Conservation (phyloP, 176 grass and related monocot genomes). For the Ensete ventricosum region DNA sequence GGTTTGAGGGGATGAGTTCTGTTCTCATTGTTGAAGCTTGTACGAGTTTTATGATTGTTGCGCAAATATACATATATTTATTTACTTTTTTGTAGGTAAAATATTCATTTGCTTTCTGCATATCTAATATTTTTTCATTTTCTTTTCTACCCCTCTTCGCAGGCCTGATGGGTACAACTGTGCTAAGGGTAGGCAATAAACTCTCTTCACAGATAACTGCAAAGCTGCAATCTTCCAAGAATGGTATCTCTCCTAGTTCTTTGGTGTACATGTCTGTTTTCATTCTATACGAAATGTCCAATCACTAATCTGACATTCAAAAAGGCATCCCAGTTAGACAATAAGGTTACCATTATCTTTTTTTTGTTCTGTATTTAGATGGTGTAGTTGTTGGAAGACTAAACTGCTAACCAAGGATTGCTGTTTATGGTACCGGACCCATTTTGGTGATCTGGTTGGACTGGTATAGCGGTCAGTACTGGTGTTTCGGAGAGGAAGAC, state of each 20-base stretch:
- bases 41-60: neutral
- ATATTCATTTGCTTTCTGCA: neutral
- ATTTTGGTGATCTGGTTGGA: too few relatives aligned
- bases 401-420: too few relatives aligned
- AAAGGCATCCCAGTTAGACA: neutral
- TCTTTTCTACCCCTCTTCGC: neutral
- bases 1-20: too few relatives aligned
- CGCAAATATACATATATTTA: neutral
- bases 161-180: slow-evolving; percentile 18
- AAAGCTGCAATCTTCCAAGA: slow-evolving; percentile 23
- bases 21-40: too few relatives aligned
- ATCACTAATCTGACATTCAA: neutral
- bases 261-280: neutral
- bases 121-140: neutral
- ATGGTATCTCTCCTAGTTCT: slow-evolving; percentile 4
- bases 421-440: too few relatives aligned
- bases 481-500: too few relatives aligned
- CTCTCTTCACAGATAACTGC: slow-evolving; percentile 32
- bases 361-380: neutral
- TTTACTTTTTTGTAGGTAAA: neutral
- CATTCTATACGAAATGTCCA: neutral
- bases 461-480: too few relatives aligned
- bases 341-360: neutral
- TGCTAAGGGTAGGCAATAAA: slow-evolving; percentile 27
- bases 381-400: too few relatives aligned